Evolutionary conservation across 1,139 yeast species (phyloP), one percentile per base, ranked within the genome.

Genomic region (Hyphopichia buzzinii): DNA sequence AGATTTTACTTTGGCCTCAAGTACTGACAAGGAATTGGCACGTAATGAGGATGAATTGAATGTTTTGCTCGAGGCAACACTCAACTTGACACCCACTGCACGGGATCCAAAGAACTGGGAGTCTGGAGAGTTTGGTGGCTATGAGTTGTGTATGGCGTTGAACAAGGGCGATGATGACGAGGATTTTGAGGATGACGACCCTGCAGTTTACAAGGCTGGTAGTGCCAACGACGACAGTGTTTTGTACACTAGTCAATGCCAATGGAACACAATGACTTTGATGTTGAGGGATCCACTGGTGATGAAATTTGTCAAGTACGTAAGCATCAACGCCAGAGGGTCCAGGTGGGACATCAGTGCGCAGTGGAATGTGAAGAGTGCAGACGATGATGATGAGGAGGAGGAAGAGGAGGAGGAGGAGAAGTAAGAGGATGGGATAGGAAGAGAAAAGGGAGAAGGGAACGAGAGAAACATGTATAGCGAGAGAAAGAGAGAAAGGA

Each of bases 1-100:
- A 27, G 99, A 94, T 59, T 94, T 87, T 58, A 90, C 92, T 3
- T 68, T 94, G 34, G 98, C 98, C 1, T 87, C 97, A 0, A 76
- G 86, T 8, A 69, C 82, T 4, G 83, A 78, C 30, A 65, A 70
- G 30, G 62, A 71, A 15, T 41, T 67, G 25, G 72, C 73, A 3
- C 47, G 72, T 7, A 65, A 59, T 8, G 36, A 47, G 3, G 54
- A 52, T 7, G 72, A 75, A 30, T 50, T 79, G 38, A 82, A 82
- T 40, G 77, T 72, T 1, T 53, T 78, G 13, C 55, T 79, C 27
- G 84, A 79, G 45, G 94, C 90, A 3, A 85, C 95, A 0, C 59
- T 89, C 38, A 78, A 81, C 37, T 57, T 88, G 39, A 90, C 96
- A 0, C 95, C 95, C 2, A 79, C 87, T 3, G 76, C 76, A 2